These are phyloP conservation scores for Kwoniella mangroviensis DNA, from an alignment of 768 basidiomycete genomes.

Conservation along the genomic window DNA sequence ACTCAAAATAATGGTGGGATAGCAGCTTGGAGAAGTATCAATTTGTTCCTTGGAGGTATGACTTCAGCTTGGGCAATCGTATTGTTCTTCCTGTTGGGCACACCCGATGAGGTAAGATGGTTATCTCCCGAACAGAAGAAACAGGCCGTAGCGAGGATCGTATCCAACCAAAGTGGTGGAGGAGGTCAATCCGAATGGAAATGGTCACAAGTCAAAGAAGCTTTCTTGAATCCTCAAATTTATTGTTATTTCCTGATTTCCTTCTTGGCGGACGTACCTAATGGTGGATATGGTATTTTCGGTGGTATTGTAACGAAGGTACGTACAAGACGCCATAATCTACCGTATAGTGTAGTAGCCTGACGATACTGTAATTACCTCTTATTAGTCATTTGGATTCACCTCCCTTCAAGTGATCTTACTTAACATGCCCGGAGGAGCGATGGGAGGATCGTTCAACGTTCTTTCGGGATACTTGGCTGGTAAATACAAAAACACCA, in stretches of 20 bases:
- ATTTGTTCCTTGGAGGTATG: not conserved
- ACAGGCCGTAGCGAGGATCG: conserved; percentile 33
- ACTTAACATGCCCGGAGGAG: not conserved
- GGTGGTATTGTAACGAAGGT: not conserved
- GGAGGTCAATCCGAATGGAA: conserved; percentile 26
- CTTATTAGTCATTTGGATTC: not conserved
- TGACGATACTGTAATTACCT: too few species aligned
- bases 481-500: not conserved
- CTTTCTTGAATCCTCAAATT: conserved; percentile 31
- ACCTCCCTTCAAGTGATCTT: not conserved
- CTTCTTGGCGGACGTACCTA: not conserved
- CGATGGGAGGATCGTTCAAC: not conserved
- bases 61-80: not conserved
- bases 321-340: too few species aligned
- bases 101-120: conserved; percentile 7
- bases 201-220: conserved; percentile 34
- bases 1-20: not conserved
- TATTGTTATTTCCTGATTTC: conserved; percentile 11
- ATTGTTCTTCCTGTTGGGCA: conserved; percentile 11
- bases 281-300: conserved; percentile 1
- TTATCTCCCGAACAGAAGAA: conserved; percentile 16
- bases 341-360: too few species aligned
- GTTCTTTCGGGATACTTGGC: not conserved
- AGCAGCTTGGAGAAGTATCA: conserved; percentile 7
- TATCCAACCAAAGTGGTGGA: conserved; percentile 38